Conservation (phyloP, 1,284 basidiomycete genomes). For the Sporisorium reilianum region DNA sequence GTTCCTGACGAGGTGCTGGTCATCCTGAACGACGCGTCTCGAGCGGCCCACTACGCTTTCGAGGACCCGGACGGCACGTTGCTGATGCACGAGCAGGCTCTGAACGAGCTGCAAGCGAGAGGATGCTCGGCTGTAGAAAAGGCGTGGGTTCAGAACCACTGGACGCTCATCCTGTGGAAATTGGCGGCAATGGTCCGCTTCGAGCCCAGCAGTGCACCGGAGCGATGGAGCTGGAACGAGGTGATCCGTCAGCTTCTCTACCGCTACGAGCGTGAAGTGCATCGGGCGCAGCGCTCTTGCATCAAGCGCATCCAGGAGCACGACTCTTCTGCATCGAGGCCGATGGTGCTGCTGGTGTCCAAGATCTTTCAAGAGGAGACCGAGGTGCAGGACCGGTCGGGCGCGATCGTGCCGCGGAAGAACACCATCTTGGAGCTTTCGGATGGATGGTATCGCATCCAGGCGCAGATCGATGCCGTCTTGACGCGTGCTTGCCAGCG, state of each 20-base stretch:
- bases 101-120: slow-evolving; percentile 34
- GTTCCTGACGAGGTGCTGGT: slow-evolving; percentile 55
- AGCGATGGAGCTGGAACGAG: slow-evolving; percentile 59
- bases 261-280: slow-evolving; percentile 89
- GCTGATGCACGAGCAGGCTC: slow-evolving; percentile 42
- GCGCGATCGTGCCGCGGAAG: slow-evolving; percentile 9
- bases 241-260: slow-evolving; percentile 86
- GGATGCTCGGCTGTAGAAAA: slow-evolving; percentile 74
- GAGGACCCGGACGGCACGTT: slow-evolving; percentile 25
- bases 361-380: slow-evolving; percentile 72
- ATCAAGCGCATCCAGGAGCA: slow-evolving; percentile 81
- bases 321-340: slow-evolving; percentile 78
- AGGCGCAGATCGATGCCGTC: slow-evolving; percentile 79
- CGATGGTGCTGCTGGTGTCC: slow-evolving; percentile 87
- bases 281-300: slow-evolving; percentile 81
- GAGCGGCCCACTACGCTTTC: slow-evolving; percentile 54
- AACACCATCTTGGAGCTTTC: slow-evolving; percentile 79
- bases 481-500: slow-evolving; percentile 78
- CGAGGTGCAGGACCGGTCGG: slow-evolving; percentile 27
- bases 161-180: slow-evolving; percentile 92
- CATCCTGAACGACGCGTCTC: slow-evolving; percentile 47
- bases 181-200: slow-evolving; percentile 83
- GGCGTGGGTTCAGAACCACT: slow-evolving; percentile 91
- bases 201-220: slow-evolving; percentile 68
- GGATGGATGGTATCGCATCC: slow-evolving; percentile 94